Percentiles rank a stretch among this genome's conserved stretches.
These are phyloP conservation scores for Fraxinus quadrangulata DNA, from an alignment of 257 asterid genomes.

Conservation along the genomic window DNA sequence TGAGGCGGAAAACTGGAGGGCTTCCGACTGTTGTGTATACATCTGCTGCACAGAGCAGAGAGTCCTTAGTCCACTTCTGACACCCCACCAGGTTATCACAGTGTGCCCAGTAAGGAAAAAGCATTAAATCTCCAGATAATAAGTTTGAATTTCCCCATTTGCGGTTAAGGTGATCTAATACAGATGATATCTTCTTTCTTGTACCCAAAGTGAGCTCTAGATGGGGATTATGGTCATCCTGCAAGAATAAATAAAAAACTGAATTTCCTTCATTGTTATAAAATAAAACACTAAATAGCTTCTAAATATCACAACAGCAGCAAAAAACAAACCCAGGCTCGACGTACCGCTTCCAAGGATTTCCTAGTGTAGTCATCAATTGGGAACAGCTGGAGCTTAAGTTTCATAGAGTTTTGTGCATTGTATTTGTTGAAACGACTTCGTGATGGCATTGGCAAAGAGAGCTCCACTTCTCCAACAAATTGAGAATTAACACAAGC, in stretches of 20 bases:
- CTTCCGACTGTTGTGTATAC: conserved; percentile 69
- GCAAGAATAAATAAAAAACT: conserved; percentile 25
- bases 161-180: conserved; percentile 85
- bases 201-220: conserved; percentile 87
- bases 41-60: conserved; percentile 84
- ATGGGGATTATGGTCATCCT: conserved; percentile 90
- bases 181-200: conserved; percentile 86
- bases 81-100: conserved; percentile 58
- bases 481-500: conserved; percentile 53
- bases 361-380: conserved; percentile 79
- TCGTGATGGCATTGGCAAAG: conserved; percentile 36
- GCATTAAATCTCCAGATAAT: conserved; percentile 62
- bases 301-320: not conserved
- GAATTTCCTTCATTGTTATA: conserved; percentile 3
- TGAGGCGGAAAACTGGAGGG: conserved; percentile 88
- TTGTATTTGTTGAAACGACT: conserved; percentile 41
- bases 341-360: conserved; percentile 82
- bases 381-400: conserved; percentile 94
- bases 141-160: conserved; percentile 80
- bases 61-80: conserved; percentile 86
- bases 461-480: conserved; percentile 47
- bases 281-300: conserved; percentile 15
- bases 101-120: conserved; percentile 77
- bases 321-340: not conserved
- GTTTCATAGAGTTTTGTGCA: conserved; percentile 58